A percentile compares a stretch with the other conserved stretches of the same genome.
These are phyloP conservation scores for Piromyces finnis DNA, from an alignment of 192 early-diverging fungal genomes.

Conservation along the genomic window DNA sequence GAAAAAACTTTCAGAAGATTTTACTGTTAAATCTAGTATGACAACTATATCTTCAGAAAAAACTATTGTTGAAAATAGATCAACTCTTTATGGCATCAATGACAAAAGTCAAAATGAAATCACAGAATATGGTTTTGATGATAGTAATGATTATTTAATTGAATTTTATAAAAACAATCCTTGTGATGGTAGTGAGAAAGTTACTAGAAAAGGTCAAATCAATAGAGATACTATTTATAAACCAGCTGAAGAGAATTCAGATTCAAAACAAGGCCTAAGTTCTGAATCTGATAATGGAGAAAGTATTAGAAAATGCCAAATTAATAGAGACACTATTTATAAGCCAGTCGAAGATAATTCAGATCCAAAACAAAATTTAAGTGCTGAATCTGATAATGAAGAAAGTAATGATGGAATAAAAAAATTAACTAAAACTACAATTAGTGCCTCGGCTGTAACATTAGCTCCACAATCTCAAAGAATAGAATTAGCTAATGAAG, in stretches of 20 bases:
- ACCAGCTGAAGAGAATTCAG: neutral
- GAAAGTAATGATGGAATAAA: no score
- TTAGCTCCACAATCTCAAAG: no score
- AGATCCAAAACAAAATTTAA: neutral
- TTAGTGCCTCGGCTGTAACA: no score
- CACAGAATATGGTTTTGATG: no score
- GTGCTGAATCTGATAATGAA: no score
- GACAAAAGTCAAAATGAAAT: no score
- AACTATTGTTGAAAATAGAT: neutral
- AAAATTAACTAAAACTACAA: no score
- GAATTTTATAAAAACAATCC: neutral
- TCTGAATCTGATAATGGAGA: no score
- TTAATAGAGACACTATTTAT: neutral
- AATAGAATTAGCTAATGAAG: no score
- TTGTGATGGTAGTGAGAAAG: neutral
- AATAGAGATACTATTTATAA: neutral
- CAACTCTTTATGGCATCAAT: no score
- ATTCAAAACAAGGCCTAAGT: no score
- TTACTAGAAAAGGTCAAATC: neutral
- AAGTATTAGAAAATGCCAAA: neutral
- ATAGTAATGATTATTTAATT: neutral
- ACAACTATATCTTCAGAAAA: neutral
- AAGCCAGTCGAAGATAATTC: neutral
- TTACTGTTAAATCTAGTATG: neutral
- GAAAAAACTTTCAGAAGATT: neutral